Conservation (phyloP, 768 basidiomycete genomes). For the Crassisporium funariophilum region DNA sequence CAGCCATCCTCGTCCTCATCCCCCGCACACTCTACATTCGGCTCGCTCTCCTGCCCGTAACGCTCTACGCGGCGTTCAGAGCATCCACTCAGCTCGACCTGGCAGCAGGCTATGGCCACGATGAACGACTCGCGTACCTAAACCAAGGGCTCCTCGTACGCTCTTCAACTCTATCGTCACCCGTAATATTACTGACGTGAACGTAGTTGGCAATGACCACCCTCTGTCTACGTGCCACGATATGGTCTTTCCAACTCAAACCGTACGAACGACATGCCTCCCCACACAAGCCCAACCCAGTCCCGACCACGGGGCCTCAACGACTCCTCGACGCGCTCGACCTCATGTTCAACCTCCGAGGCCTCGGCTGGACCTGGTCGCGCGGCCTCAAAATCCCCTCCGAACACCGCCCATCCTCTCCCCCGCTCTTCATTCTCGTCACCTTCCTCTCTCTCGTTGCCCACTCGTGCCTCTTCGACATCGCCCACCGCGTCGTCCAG, state of each 20-base stretch:
- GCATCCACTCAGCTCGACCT: constrained; percentile 46
- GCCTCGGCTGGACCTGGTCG: constrained; percentile 65
- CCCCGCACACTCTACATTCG: constrained; percentile 46
- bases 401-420: constrained; percentile 42
- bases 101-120: constrained; percentile 30
- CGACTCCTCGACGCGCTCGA: constrained; percentile 46
- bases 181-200: neutral
- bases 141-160: constrained; percentile 51
- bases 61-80: constrained; percentile 45
- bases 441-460: constrained; percentile 34
- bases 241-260: constrained; percentile 41
- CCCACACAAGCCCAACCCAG: constrained; percentile 14
- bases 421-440: constrained; percentile 34
- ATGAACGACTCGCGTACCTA: constrained; percentile 37
- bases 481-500: constrained; percentile 48
- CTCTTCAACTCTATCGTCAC: constrained; percentile 1
- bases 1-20: constrained; percentile 54
- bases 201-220: constrained; percentile 40
- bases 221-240: constrained; percentile 38
- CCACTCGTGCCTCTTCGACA: constrained; percentile 45
- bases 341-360: constrained; percentile 53
- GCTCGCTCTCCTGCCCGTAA: constrained; percentile 49
- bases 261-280: constrained; percentile 37
- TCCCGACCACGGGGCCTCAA: constrained; percentile 7
- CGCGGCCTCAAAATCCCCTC: constrained; percentile 39